These are phyloP conservation scores for Neonectria coccinea DNA, from an alignment of 2,329 filamentous ascomycete genomes.

Conservation along the genomic window DNA sequence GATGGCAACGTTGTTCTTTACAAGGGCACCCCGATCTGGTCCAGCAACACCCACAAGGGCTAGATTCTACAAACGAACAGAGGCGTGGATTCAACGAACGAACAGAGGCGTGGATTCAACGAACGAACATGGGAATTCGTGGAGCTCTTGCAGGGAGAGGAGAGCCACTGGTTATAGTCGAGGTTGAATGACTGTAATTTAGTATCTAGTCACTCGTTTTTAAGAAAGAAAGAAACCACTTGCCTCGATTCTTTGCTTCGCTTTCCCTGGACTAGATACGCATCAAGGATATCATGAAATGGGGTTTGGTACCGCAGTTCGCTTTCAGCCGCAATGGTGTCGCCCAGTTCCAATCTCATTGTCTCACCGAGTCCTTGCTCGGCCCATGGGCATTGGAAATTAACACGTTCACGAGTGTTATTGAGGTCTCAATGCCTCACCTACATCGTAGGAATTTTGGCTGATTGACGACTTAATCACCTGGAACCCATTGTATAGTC, in stretches of 20 bases:
- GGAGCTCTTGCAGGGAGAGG: background rate
- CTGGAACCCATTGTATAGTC: too few relatives aligned
- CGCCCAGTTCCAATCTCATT: too few relatives aligned
- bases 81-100: background rate
- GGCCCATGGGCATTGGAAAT: too few relatives aligned
- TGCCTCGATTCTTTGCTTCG: background rate
- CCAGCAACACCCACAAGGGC: slow-evolving; percentile 48
- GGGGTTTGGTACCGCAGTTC: too few relatives aligned
- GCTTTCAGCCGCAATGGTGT: too few relatives aligned
- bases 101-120: background rate
- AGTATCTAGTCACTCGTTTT: background rate
- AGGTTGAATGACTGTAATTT: background rate
- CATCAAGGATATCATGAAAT: too few relatives aligned
- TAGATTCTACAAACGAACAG: background rate
- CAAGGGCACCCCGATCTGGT: slow-evolving; percentile 49
- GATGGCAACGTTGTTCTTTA: slow-evolving; percentile 51
- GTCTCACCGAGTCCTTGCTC: too few relatives aligned
- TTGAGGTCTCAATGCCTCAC: too few relatives aligned
- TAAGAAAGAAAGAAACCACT: background rate
- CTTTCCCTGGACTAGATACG: background rate
- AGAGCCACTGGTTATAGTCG: background rate
- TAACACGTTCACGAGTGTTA: too few relatives aligned
- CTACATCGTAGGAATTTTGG: too few relatives aligned
- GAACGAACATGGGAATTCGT: background rate
- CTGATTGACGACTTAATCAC: too few relatives aligned